Evolutionary conservation across 1,139 yeast species (phyloP).

Genomic region (Geotrichum cucujoidarum): DNA sequence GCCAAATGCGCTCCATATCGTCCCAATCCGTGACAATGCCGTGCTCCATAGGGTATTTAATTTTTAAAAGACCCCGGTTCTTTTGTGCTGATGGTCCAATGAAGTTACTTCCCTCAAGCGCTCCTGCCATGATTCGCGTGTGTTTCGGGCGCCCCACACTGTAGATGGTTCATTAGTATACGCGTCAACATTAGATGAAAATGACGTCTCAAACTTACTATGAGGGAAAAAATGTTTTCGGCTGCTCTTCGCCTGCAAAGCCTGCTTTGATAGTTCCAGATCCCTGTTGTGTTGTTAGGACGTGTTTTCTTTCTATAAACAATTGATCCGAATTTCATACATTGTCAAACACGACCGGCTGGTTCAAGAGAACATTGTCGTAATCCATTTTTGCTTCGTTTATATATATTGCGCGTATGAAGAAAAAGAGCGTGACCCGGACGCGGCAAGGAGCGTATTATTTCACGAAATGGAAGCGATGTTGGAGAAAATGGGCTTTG

Average conservation of each 20-base stretch:
- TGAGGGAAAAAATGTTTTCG: constrained; percentile 51
- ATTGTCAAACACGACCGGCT: constrained; percentile 87
- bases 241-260: constrained; percentile 86
- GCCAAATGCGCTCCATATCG: constrained; percentile 78
- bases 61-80: constrained; percentile 64
- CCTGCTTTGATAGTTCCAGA: constrained; percentile 86
- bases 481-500: no score
- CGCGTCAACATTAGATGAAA: no score
- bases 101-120: constrained; percentile 57
- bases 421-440: background rate
- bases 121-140: constrained; percentile 79
- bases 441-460: no score
- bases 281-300: constrained; percentile 43
- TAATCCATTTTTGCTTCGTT: constrained; percentile 29
- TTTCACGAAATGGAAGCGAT: no score
- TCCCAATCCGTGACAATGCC: constrained; percentile 85
- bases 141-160: constrained; percentile 81
- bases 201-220: constrained; percentile 32
- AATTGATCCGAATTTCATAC: constrained; percentile 26
- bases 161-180: constrained; percentile 36
- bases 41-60: constrained; percentile 70
- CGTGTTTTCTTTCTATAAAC: background rate
- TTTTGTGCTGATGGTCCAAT: constrained; percentile 73
- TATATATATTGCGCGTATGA: background rate
- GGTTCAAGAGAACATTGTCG: constrained; percentile 50